These are phyloP conservation scores for Saturnispora ahearnii DNA, from an alignment of 805 yeast species.

Conservation along the genomic window DNA sequence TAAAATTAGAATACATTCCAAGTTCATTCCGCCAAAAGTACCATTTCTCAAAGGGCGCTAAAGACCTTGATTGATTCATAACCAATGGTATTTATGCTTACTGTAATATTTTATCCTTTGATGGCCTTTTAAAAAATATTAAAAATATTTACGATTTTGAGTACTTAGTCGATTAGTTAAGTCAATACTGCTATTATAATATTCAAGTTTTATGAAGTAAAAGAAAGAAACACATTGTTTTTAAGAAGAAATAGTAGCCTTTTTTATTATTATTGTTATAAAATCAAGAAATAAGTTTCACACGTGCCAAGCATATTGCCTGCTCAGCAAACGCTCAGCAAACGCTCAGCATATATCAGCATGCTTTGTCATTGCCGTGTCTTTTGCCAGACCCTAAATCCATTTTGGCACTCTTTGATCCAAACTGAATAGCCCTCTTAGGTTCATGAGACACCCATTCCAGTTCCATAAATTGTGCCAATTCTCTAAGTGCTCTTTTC, in stretches of 20 bases:
- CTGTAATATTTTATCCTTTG: no score
- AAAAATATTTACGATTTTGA: no score
- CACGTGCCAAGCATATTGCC: not conserved
- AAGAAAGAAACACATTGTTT: no score
- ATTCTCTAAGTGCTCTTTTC: conserved; percentile 51
- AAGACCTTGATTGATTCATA: conserved; percentile 5
- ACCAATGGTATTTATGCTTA: not conserved
- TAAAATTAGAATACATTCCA: conserved; percentile 11
- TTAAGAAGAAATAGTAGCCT: not conserved
- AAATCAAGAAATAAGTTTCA: not conserved
- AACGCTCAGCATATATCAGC: not conserved
- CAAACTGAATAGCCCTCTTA: conserved; percentile 94
- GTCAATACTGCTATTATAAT: no score
- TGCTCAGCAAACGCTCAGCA: not conserved
- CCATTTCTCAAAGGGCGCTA: conserved; percentile 12
- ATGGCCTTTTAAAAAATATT: no score
- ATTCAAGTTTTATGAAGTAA: no score
- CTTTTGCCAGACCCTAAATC: conserved; percentile 67
- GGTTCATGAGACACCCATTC: conserved; percentile 58
- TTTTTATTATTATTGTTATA: not conserved
- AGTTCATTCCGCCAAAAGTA: conserved; percentile 13
- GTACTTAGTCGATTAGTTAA: no score
- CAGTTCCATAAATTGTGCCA: conserved; percentile 41
- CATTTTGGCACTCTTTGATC: conserved; percentile 92
- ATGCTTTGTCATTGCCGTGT: conserved; percentile 58